Base-by-base conservation (phyloP, 2,329 filamentous ascomycete genomes). In the Hymenoscyphus occultus region DNA sequence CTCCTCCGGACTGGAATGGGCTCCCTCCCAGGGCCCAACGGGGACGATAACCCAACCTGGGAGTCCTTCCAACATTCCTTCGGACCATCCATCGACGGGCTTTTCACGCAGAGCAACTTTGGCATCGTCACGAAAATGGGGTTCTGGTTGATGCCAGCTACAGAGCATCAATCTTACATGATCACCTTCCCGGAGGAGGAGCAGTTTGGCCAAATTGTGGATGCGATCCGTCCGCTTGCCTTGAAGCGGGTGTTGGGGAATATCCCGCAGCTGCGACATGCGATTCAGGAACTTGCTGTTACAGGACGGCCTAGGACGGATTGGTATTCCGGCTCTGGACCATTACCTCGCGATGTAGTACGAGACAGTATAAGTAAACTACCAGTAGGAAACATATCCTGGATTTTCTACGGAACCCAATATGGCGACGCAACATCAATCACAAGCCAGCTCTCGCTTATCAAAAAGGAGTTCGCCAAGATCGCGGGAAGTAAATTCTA, bases 71-170 rank as follows among this genome's bases (percentile, higher is more conserved):
- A 75, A 60, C 75, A 78, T 63, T 74, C 74, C 1, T 80, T 78
- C 67, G 78, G 78, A 0, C 78, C 79, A 0, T 72, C 74, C 7
- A 71, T 77, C n/a, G 77, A 80, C 64, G 80, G 80, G 1, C 77
- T 84, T 9, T 85, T 85, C 69, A 78, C 79, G 1, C 82, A 84
- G 69, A 80, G 78, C 39, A 83, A 82, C 66, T 77, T 83, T 39
- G 83, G 82, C 40, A 81, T 84, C 45, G 80, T 83, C 7, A 83
- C 81, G 3, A 84, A 85, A 73, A 81, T 85, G 78, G 83, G 83
- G 0, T 77, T 84, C 56, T 80, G 77, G 74, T 75, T 85, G 45
- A 84, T 85, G 83, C 79, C 80, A 0, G 82, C 82, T 39, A 80
- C 80, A 0, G 81, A 78, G 6, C 80, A 80, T 65, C 80, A 83